Evolutionary conservation across 257 asterid species (phyloP).

Genomic region (Solanum rostratum): DNA sequence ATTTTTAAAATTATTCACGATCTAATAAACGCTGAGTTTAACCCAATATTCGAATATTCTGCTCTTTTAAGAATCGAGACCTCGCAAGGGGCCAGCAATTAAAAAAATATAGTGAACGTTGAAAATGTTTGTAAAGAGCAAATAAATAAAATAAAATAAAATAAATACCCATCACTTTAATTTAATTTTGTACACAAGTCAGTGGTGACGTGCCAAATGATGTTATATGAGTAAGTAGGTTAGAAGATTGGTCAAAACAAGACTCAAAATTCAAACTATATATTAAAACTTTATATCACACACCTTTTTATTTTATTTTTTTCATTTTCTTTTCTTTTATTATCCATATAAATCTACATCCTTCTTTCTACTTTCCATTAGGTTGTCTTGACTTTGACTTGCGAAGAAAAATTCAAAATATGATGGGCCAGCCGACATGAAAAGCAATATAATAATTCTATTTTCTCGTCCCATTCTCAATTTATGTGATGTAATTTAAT

Average conservation of each 20-base stretch:
- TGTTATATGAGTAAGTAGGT: neutral
- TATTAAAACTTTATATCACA: neutral
- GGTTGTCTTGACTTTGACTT: neutral
- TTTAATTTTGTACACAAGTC: neutral
- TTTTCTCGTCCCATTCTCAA: accelerated
- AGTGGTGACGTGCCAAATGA: neutral
- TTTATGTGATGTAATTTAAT: neutral
- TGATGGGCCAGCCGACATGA: neutral
- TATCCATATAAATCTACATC: neutral
- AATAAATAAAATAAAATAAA: neutral
- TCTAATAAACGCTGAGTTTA: too few relatives aligned
- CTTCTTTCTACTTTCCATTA: neutral
- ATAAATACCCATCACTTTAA: too few relatives aligned
- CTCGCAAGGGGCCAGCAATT: neutral
- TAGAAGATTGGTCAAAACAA: neutral
- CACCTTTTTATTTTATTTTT: neutral
- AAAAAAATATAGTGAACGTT: neutral
- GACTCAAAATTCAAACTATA: neutral
- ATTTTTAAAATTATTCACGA: too few relatives aligned
- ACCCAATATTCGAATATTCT: neutral
- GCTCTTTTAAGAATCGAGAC: neutral
- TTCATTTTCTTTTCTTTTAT: neutral
- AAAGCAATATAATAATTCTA: neutral
- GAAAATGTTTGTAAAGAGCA: neutral
- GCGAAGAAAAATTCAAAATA: neutral